Evolutionary conservation across 1,139 yeast genomes (phyloP).

Genomic region (Yamadazyma triangularis): DNA sequence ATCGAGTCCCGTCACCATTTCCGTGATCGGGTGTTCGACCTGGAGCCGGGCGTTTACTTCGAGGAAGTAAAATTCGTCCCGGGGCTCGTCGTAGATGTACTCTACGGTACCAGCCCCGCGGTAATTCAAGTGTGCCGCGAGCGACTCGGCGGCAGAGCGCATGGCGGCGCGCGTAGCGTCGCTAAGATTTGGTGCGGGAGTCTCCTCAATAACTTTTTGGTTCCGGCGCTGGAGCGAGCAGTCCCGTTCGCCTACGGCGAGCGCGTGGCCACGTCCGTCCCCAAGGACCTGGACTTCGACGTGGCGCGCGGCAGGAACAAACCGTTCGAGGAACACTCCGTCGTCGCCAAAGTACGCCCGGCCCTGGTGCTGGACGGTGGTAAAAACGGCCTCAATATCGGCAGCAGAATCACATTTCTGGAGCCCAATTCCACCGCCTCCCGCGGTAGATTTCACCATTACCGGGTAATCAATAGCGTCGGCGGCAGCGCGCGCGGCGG

Average conservation of each 20-base stretch:
- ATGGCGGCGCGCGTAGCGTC: conserved; percentile 67
- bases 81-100: conserved; percentile 77
- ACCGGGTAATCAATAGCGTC: conserved; percentile 78
- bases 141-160: conserved; percentile 80
- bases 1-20: conserved; percentile 89
- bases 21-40: conserved; percentile 97
- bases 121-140: conserved; percentile 77
- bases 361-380: conserved; percentile 91
- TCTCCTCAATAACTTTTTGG: conserved; percentile 93
- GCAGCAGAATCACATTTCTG: conserved; percentile 82
- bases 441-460: conserved; percentile 97
- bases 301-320: conserved; percentile 90
- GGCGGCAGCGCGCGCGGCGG: conserved; percentile 78
- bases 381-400: conserved; percentile 79
- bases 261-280: conserved; percentile 87
- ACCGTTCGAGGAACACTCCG: conserved; percentile 91
- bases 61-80: conserved; percentile 88
- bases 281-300: conserved; percentile 97
- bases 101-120: conserved; percentile 98
- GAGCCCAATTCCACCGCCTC: conserved; percentile 98
- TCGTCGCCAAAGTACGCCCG: conserved; percentile 88
- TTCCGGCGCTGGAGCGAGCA: conserved; percentile 96
- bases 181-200: conserved; percentile 94
- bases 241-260: conserved; percentile 95
- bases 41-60: conserved; percentile 97